Conservation (phyloP, 768 basidiomycete genomes). For the Fibroporia radiculosa region DNA sequence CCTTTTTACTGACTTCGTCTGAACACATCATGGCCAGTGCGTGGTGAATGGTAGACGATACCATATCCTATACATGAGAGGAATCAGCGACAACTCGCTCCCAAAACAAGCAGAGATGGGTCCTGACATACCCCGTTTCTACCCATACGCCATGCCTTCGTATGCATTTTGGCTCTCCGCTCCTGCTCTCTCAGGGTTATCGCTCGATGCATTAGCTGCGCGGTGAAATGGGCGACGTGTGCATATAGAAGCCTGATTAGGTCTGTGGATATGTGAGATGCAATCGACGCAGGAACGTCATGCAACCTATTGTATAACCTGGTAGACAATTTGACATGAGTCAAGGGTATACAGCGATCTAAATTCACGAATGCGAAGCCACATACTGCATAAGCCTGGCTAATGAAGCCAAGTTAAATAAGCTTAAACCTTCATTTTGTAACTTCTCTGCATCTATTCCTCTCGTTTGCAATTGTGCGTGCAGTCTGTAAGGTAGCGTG, state of each 20-base stretch:
- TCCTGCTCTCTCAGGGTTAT: slow-evolving; percentile 56
- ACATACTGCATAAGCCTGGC: slow-evolving; percentile 35
- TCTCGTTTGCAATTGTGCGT: slow-evolving; percentile 30
- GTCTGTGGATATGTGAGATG: slow-evolving; percentile 36
- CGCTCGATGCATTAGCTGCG: slow-evolving; percentile 40
- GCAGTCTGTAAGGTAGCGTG: slow-evolving; percentile 40
- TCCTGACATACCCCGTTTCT: slow-evolving; percentile 33
- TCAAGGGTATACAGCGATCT: neutral
- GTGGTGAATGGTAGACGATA: slow-evolving; percentile 34
- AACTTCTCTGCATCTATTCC: slow-evolving; percentile 41
- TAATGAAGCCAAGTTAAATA: slow-evolving; percentile 37
- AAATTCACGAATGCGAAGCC: neutral
- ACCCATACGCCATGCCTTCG: slow-evolving; percentile 50
- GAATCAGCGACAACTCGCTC: too few relatives aligned
- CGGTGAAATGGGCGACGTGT: slow-evolving; percentile 43
- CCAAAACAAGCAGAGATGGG: too few relatives aligned
- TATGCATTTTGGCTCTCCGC: slow-evolving; percentile 43
- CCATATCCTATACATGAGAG: too few relatives aligned
- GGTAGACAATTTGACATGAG: neutral
- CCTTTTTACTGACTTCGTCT: slow-evolving; percentile 27
- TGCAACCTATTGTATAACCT: slow-evolving; percentile 26
- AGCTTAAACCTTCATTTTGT: slow-evolving; percentile 33
- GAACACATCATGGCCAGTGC: slow-evolving; percentile 43
- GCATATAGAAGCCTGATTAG: slow-evolving; percentile 39
- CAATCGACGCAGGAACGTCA: slow-evolving; percentile 18